Base-by-base conservation (phyloP, 1,284 basidiomycete species). In the Phenoliferia sp. region DNA sequence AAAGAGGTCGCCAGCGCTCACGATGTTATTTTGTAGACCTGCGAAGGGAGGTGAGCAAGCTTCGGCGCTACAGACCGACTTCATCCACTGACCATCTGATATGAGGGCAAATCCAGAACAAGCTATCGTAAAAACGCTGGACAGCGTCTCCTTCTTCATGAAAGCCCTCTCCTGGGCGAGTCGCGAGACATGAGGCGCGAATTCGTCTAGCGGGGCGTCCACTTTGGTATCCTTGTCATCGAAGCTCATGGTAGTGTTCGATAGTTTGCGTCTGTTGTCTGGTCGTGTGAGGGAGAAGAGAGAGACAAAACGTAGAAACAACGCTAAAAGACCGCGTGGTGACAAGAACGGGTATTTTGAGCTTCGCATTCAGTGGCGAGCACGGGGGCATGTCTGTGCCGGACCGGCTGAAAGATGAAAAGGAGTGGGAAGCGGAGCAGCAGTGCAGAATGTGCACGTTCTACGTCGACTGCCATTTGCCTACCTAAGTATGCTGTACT, bases 1-100 rank as follows among this genome's bases (percentile, higher is more conserved):
- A 16, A 9, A 19, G 31, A 28, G 59, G 22, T n/a, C 10, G 29
- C 22, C 26, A 28, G 35, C 22, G 32, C 66, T 69, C 69, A 34
- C 65, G 52, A 58, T 72, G 72, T 33, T 61, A 33, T 50, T 44
- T 16, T 44, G 55, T 9, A 31, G 48, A 33, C 17, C 54, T 7
- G 12, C 4, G 22, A 44, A 35, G 36, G 35, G 16, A 36, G 39
- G 15, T 16, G 7, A 22, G 28, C 54, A 15, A 59, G 54, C 22
- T 29, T 3, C 34, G 6, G 22, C 29, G 4, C 70, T 61, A 76
- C 73, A 72, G 59, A 85, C 29, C 19, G 86, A 78, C 73, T 86
- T 87, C 77, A 88, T 89, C 76, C 88, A 87, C 76, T 88, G 87
- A 54, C 88, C 88, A 80, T 89, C 87, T 64, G 84, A 86, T 69